Evolutionary conservation across 1,284 basidiomycete species (phyloP).

Genomic region (Ustilago hordei): DNA sequence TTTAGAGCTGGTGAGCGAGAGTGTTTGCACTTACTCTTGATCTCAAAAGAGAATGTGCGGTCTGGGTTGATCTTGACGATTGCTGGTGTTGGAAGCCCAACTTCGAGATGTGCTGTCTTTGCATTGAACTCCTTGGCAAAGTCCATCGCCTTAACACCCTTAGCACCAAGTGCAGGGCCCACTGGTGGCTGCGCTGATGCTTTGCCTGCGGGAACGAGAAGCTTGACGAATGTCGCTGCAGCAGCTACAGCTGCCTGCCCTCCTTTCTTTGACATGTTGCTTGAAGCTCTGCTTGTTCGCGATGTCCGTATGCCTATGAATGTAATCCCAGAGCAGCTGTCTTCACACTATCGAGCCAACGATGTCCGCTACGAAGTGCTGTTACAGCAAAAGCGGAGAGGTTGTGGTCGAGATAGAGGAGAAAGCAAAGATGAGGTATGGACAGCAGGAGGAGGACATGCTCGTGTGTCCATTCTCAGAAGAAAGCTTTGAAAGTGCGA

Average conservation of each 20-base stretch:
- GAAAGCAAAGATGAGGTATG: not conserved
- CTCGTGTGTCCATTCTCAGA: constrained; percentile 10
- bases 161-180: constrained; percentile 95
- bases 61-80: constrained; percentile 93
- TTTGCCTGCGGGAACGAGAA: constrained; percentile 92
- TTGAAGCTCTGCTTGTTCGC: not conserved
- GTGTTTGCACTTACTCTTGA: constrained; percentile 52
- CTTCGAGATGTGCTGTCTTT: constrained; percentile 87
- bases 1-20: not conserved
- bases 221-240: constrained; percentile 71
- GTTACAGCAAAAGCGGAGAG: not conserved
- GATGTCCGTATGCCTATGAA: not conserved
- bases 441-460: not conserved
- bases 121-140: constrained; percentile 81
- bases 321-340: not conserved
- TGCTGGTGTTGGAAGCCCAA: constrained; percentile 88
- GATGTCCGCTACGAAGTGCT: not conserved
- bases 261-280: constrained; percentile 65
- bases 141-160: constrained; percentile 99
- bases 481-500: constrained; percentile 23
- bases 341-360: not conserved
- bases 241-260: constrained; percentile 52
- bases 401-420: not conserved
- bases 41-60: constrained; percentile 87
- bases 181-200: constrained; percentile 96